Evolutionary conservation across 2,329 filamentous ascomycete genomes (phyloP).

Genomic region (Rutstroemia sp.): DNA sequence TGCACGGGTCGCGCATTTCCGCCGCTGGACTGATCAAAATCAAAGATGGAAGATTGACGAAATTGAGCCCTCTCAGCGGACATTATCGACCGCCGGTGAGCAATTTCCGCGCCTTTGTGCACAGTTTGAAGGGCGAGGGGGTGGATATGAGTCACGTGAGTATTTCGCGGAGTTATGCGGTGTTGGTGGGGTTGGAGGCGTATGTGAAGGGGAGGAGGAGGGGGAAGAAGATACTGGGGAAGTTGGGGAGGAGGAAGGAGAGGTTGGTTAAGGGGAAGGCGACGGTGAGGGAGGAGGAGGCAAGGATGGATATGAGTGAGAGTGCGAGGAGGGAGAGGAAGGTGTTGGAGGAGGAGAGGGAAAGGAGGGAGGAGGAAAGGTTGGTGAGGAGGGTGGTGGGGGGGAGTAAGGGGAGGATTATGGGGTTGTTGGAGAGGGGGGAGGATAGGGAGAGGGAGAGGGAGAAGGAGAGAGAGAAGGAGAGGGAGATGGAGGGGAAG

Average conservation of each 20-base stretch:
- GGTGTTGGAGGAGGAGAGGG: not conserved
- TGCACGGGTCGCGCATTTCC: constrained; percentile 73
- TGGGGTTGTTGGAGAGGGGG: not conserved
- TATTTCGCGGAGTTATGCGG: constrained; percentile 74
- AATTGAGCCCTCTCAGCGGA: constrained; percentile 64
- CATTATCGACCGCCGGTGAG: constrained; percentile 75
- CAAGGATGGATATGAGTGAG: not conserved
- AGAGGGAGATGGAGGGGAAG: not conserved
- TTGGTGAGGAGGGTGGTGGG: not conserved
- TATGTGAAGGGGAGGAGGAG: constrained; percentile 62
- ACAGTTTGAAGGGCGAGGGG: constrained; percentile 61
- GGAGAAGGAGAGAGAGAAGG: not conserved
- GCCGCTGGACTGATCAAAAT: constrained; percentile 82
- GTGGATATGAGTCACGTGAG: constrained; percentile 75
- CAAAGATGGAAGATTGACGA: constrained; percentile 69
- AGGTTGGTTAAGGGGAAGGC: not conserved
- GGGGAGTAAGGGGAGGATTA: not conserved
- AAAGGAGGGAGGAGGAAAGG: not conserved
- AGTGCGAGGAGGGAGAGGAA: not conserved
- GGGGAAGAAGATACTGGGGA: constrained; percentile 41
- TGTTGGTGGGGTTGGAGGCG: constrained; percentile 74
- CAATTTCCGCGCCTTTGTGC: constrained; percentile 78
- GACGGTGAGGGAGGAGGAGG: not conserved
- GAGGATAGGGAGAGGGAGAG: not conserved
- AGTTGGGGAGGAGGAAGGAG: not conserved